Evolutionary conservation across 73 alveolate genomes (phyloP).

Genomic region (Paramecium biaurelia): DNA sequence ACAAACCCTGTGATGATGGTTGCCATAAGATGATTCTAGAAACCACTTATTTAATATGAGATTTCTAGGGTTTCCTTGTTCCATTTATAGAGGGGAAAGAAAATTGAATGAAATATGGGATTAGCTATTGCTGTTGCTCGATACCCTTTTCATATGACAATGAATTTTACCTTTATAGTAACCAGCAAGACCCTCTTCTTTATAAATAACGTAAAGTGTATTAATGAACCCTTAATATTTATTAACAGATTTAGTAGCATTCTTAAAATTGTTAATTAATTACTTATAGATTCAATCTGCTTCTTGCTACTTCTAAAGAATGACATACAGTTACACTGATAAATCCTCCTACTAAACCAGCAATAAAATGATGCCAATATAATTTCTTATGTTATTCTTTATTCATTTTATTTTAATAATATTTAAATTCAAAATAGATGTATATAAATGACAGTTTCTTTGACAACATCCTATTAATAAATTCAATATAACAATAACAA

Average conservation of each 20-base stretch:
- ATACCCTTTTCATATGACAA: background rate
- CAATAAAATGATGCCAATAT: constrained; percentile 43
- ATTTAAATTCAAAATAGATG: background rate
- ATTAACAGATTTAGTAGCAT: constrained; percentile 16
- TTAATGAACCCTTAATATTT: constrained; percentile 46
- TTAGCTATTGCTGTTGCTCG: constrained; percentile 52
- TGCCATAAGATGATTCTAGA: constrained; percentile 47
- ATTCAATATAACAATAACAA: background rate
- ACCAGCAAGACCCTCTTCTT: constrained; percentile 60
- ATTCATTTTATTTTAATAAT: constrained; percentile 16
- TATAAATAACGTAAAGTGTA: background rate
- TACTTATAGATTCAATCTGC: constrained; percentile 53
- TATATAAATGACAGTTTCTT: background rate
- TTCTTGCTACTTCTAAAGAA: constrained; percentile 57
- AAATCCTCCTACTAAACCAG: constrained; percentile 58
- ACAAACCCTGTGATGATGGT: constrained; percentile 52
- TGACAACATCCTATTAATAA: background rate
- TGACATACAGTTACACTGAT: constrained; percentile 56
- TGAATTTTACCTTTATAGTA: constrained; percentile 39
- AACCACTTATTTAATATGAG: background rate
- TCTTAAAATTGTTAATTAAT: background rate
- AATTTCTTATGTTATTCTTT: background rate
- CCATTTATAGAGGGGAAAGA: constrained; percentile 54
- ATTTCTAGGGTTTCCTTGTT: background rate
- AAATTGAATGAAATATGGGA: constrained; percentile 55